These are phyloP conservation scores for Fusarium ambrosium DNA, from an alignment of 2,329 filamentous ascomycete species.

Conservation along the genomic window DNA sequence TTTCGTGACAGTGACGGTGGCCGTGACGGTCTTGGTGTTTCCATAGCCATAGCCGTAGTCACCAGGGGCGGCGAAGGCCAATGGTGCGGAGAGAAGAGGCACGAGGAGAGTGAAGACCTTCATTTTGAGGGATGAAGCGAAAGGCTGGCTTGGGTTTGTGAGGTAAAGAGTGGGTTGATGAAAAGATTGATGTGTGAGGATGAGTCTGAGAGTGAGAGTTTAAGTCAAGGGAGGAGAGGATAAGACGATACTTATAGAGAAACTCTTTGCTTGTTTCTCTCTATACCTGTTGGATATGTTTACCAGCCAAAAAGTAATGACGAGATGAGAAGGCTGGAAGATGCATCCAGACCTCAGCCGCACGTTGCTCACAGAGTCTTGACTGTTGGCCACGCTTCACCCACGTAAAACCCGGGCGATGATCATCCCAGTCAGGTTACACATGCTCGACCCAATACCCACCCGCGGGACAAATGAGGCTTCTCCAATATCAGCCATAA, in stretches of 20 bases:
- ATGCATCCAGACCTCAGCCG: neutral
- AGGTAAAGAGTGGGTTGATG: neutral
- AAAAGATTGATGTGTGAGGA: slow-evolving; percentile 6
- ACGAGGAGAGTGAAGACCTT: slow-evolving; percentile 30
- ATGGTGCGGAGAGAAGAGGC: slow-evolving; percentile 19
- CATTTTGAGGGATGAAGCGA: slow-evolving; percentile 29
- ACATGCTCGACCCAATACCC: neutral
- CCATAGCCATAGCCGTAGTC: slow-evolving; percentile 10
- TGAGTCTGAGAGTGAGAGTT: neutral
- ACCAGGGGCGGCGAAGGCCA: slow-evolving; percentile 24
- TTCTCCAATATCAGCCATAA: slow-evolving; percentile 32
- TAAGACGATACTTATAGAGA: neutral
- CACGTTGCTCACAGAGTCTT: neutral
- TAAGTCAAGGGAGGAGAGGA: neutral
- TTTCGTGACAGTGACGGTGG: slow-evolving; percentile 32
- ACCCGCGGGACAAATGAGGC: slow-evolving; percentile 9
- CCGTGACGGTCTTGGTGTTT: slow-evolving; percentile 34
- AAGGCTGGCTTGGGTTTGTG: neutral
- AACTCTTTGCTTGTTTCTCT: neutral
- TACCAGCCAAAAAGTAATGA: neutral
- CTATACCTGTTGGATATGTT: neutral
- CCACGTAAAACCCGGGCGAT: neutral
- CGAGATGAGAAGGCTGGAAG: neutral
- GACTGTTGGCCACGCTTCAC: slow-evolving; percentile 3
- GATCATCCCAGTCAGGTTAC: slow-evolving; percentile 5